phyloP scores from a whole-genome alignment of 305 asterid species.

The Solanum hybrid region DNA sequence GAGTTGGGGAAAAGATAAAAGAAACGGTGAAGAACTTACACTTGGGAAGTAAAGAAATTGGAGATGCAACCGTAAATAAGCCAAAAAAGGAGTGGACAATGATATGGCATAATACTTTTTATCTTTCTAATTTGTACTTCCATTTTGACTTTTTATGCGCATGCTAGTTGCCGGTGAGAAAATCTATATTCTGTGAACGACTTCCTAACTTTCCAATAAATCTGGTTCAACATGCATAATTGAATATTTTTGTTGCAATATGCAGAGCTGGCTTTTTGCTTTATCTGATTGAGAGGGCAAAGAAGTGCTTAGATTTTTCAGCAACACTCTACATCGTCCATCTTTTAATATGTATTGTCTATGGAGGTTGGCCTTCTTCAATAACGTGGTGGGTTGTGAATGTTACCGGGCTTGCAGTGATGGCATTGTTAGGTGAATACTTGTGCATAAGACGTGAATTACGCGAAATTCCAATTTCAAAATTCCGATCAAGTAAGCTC shows the following conservation, averaged over 20 bases:
- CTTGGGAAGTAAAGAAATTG: background rate
- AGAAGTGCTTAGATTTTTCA: constrained; percentile 81
- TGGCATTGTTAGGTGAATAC: constrained; percentile 74
- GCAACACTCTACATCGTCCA: constrained; percentile 68
- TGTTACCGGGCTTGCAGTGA: constrained; percentile 56
- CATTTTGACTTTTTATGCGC: background rate
- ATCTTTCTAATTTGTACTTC: background rate
- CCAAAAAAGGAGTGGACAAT: background rate
- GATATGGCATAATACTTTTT: background rate
- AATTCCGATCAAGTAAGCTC: constrained; percentile 76
- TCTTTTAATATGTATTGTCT: constrained; percentile 55
- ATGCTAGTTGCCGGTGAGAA: background rate
- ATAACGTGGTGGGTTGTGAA: constrained; percentile 85
- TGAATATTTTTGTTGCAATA: constrained; percentile 3
- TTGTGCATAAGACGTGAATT: constrained; percentile 83
- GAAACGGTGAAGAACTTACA: background rate
- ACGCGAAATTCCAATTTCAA: constrained; percentile 80
- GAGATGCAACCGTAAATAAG: background rate
- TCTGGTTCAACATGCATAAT: background rate
- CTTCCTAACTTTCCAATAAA: background rate
- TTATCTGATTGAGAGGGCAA: constrained; percentile 72
- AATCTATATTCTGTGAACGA: background rate
- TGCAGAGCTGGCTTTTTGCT: constrained; percentile 67
- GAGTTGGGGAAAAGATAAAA: background rate
- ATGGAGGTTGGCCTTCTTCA: constrained; percentile 89